Evolutionary conservation across 805 yeast genomes (phyloP), one percentile per base, ranked within the genome.

Genomic region (Myxozyma melibiosi): DNA sequence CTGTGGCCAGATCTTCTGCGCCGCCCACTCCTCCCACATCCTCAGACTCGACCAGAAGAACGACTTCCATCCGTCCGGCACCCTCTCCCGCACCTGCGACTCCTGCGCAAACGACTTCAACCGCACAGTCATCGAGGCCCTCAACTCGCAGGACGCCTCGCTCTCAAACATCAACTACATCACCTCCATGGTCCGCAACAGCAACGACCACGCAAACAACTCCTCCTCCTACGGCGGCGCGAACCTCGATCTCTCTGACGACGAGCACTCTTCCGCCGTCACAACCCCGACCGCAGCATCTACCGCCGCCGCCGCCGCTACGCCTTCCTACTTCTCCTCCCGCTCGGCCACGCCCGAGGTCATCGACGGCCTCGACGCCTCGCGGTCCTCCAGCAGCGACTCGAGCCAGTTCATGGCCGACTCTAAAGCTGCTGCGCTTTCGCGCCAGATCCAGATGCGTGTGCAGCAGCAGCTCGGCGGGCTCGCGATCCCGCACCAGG

Each of bases 1-100:
- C 68, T 88, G 96, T 71, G 96, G 96, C 35, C 89, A 86, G 39
- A 81, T 88, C 20, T 88, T 82, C 67, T 88, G 96, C 70, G 81
- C 83, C 33, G 82, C 80, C 58, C 91, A 88, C 70, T 78, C 74
- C 69, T 81, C 61, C 77, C 83, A 72, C 75, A 82, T 67, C 75
- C 84, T 68, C 74, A 78, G 66, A 70, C 80, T 71, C 82, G 94
- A 34, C 82, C 65, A 70, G 52, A 58, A 65, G 49, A 68, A 73
- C 56, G 68, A 69, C 59, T 81, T 85, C 53, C 89, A 85, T 20
- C 84, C 87, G 5, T 73, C 83, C 51, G 92, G 92, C 2, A 75
- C 81, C 13, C 73, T 85, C 28, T 80, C 84, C 20, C 82, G 87
- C 67, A 88, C 88, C 8, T 88, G 96, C 68, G 84, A 82, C 65